Evolutionary conservation across 179 eudicot genomes (phyloP).

Genomic region (Corrigiola litoralis): DNA sequence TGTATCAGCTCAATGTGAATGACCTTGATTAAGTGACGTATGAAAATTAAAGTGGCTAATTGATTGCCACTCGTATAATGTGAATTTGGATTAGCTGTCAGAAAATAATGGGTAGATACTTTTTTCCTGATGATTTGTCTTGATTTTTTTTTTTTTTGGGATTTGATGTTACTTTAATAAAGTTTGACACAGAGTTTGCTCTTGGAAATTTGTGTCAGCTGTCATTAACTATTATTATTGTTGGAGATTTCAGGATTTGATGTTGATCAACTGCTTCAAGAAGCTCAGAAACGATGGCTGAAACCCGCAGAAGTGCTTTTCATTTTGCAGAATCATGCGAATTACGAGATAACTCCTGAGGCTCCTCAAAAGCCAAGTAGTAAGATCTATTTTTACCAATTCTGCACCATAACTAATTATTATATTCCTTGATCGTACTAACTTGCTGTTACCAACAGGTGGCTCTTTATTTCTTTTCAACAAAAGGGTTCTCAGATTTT

Average conservation of each 20-base stretch:
- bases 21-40: no score
- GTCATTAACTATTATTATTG: background rate
- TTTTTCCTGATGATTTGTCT: no score
- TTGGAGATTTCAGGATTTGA: constrained; percentile 51
- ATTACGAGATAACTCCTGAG: constrained; percentile 59
- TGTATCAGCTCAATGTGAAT: no score
- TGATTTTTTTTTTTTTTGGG: no score
- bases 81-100: no score
- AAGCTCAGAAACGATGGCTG: constrained; percentile 85
- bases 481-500: constrained; percentile 76
- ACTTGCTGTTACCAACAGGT: constrained; percentile 38
- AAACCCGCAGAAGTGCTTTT: constrained; percentile 85
- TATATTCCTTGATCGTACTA: background rate
- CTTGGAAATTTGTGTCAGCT: background rate
- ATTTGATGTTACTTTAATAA: no score
- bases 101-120: no score
- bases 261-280: constrained; percentile 58
- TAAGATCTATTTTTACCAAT: constrained; percentile 20
- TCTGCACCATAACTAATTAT: background rate
- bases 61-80: no score
- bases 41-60: no score
- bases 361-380: constrained; percentile 72
- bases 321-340: constrained; percentile 69
- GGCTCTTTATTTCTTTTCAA: constrained; percentile 85
- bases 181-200: no score